phyloP scores from a whole-genome alignment of 139 green algal species.

The Tetraselmis chui region DNA sequence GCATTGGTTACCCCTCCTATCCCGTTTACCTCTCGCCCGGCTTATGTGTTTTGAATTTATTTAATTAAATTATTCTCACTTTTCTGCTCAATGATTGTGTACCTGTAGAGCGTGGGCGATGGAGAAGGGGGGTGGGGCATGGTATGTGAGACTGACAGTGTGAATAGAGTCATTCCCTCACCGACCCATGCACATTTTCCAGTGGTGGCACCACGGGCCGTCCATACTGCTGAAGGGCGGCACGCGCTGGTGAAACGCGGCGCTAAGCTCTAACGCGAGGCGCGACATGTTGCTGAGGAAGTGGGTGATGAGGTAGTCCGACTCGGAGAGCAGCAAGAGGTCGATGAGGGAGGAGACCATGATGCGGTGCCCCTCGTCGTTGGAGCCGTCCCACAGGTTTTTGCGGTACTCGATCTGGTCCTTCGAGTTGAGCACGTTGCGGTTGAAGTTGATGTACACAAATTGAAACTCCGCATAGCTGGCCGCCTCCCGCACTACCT shows the following conservation, averaged over 20 bases:
- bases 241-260: slow-evolving; percentile 1
- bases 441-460: slow-evolving; percentile 1
- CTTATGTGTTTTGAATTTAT: too few relatives aligned
- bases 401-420: slow-evolving; percentile 16
- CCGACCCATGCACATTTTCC: too few relatives aligned
- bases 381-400: slow-evolving; percentile 8
- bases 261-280: slow-evolving; percentile 5
- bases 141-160: too few relatives aligned
- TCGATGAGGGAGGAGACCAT: slow-evolving; percentile 16
- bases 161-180: too few relatives aligned
- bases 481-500: neutral
- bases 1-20: too few relatives aligned
- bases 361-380: slow-evolving; percentile 10
- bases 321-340: slow-evolving; percentile 9
- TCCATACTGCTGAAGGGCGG: too few relatives aligned
- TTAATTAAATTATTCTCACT: too few relatives aligned
- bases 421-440: slow-evolving; percentile 2
- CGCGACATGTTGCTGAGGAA: slow-evolving; percentile 3
- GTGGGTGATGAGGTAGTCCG: slow-evolving; percentile 9
- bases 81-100: too few relatives aligned
- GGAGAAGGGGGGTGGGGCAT: too few relatives aligned
- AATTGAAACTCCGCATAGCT: slow-evolving; percentile 12
- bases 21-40: too few relatives aligned
- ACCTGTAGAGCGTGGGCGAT: too few relatives aligned
- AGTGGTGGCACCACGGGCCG: too few relatives aligned